Base-by-base conservation (phyloP, 192 early-diverging fungal species). In the Mortierella claussenii region DNA sequence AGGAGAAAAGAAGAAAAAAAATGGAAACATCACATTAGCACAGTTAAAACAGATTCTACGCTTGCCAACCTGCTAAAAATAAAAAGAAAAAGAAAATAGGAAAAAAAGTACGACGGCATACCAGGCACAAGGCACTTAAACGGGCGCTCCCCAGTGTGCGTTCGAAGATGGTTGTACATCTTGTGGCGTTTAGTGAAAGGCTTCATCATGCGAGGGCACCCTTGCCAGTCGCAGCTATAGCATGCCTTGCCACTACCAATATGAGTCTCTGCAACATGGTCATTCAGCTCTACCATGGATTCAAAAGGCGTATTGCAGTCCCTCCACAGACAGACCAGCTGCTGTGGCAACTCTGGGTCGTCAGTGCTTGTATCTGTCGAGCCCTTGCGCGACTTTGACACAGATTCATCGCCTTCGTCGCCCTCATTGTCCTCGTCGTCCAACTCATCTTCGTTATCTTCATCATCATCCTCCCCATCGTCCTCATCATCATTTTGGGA, bases 101-200 rank as follows among this genome's bases (percentile, higher is more conserved):
- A 21, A 7, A 21, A 48, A 21, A 48, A 48, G 46, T 15, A 48
- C 6, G 46, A 48, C n/a, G 6, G 10, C 20, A 62, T 68, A 69
- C 83, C 87, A 27, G 82, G 78, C 3, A 83, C 79, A 37, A 80
- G 78, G 53, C 91, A 92, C 55, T 78, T 80, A 79, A 85, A 92
- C 13, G 91, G 91, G 27, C 86, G 81, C 82, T 92, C 90, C n/a
- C 90, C 90, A 3, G 90, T 92, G 60, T 92, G 91, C 0, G 85
- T 89, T 21, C 91, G 84, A 61, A 90, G 61, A 54, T 92, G 91
- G 55, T 90, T 90, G 34, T 83, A 87, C 66, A 92, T 81, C 65
- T 92, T 92, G 56, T 90, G 89, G 11, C 89, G 70, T 66, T 90
- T 88, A 32, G 87, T 79, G 70, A 92, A 92, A 17, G 90, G 87